phyloP scores from a whole-genome alignment of 768 basidiomycete genomes.

The Daedaleopsis sinensis region DNA sequence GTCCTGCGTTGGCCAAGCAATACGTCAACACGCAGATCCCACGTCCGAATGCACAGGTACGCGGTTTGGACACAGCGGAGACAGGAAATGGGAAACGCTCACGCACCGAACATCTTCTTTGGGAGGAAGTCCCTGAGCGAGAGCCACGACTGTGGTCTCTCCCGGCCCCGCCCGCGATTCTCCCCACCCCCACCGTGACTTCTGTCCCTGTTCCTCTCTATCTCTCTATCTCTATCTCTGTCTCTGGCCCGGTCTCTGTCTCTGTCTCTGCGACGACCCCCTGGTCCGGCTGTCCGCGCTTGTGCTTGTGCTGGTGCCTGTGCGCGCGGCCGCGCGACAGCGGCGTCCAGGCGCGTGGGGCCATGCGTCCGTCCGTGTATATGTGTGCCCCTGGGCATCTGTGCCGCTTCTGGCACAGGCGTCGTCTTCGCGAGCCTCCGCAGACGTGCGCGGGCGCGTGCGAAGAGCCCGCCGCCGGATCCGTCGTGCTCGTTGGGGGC shows the following conservation, averaged over 20 bases:
- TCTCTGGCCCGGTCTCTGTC: neutral
- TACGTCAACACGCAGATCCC: conserved; percentile 15
- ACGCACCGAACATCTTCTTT: conserved; percentile 17
- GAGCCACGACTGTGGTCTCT: conserved; percentile 15
- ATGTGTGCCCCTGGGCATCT: too few species aligned
- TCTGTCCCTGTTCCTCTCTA: neutral
- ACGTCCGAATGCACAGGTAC: neutral
- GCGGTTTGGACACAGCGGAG: neutral
- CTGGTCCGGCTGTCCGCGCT: neutral
- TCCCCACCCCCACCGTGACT: neutral
- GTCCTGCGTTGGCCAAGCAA: conserved; percentile 4
- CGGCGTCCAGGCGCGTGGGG: too few species aligned
- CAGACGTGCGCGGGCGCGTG: too few species aligned
- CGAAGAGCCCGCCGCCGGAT: too few species aligned
- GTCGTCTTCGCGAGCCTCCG: too few species aligned
- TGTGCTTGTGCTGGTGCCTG: too few species aligned
- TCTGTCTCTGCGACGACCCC: neutral
- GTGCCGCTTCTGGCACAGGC: too few species aligned
- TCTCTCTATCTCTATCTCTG: neutral
- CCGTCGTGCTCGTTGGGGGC: too few species aligned
- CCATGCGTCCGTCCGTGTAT: too few species aligned
- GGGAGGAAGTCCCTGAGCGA: conserved; percentile 5
- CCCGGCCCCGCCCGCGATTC: neutral
- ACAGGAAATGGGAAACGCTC: neutral
- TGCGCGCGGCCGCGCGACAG: too few species aligned